Percentiles rank a stretch among this genome's conserved stretches.
phyloP scores from a whole-genome alignment of 139 green algal genomes.

The Astrephomene gubernaculifera region DNA sequence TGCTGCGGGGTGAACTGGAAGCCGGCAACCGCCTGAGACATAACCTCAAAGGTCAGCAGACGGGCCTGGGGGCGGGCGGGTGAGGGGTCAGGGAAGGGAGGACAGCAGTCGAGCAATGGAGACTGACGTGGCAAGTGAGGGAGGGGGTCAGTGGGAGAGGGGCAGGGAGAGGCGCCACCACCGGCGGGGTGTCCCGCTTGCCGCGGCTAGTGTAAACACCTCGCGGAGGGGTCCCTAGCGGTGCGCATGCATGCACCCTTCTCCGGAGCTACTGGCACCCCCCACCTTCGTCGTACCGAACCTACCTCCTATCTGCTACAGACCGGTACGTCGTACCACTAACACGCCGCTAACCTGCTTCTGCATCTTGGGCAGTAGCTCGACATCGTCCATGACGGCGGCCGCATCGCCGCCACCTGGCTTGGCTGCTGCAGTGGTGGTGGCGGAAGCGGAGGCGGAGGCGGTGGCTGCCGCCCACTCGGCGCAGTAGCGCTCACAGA shows the following conservation, averaged over 20 bases:
- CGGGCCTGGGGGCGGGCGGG: neutral
- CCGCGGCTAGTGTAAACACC: neutral
- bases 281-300: too few relatives aligned
- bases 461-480: neutral
- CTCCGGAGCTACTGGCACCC: neutral
- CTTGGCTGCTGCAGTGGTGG: too few relatives aligned
- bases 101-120: neutral
- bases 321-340: too few relatives aligned
- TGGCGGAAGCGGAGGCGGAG: too few relatives aligned
- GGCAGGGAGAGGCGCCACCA: too few relatives aligned
- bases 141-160: neutral
- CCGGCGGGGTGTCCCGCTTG: neutral
- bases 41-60: constrained; percentile 27
- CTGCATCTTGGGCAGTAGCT: constrained; percentile 18
- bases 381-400: neutral
- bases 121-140: neutral
- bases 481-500: constrained; percentile 23
- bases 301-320: too few relatives aligned
- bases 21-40: neutral
- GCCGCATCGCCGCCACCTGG: neutral
- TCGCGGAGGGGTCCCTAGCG: neutral
- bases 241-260: neutral
- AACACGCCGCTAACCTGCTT: neutral
- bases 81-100: neutral
- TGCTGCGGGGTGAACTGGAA: neutral